Conservation (phyloP, 192 early-diverging fungal genomes). For the Backusella macrospora region DNA sequence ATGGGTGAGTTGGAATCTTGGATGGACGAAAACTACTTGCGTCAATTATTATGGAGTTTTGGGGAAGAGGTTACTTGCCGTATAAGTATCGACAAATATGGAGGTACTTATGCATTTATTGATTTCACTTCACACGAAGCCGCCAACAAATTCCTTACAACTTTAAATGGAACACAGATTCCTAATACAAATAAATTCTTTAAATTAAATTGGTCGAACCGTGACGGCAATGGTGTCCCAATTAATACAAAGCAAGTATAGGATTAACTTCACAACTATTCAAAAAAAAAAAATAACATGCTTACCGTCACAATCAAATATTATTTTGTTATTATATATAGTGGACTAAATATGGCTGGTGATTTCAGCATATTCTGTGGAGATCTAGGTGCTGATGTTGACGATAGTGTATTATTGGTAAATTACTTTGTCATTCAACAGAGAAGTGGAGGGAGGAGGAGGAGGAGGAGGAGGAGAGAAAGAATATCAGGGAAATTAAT, state of each 20-base stretch:
- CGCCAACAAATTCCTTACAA: not conserved
- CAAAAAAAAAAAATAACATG: not conserved
- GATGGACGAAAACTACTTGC: slow-evolving; percentile 26
- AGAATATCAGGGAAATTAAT: not conserved
- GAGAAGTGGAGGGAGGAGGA: not conserved
- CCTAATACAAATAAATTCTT: slow-evolving; percentile 22
- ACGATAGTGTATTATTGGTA: slow-evolving; percentile 17
- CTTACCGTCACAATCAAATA: not conserved
- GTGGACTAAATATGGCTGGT: not conserved
- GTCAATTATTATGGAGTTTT: slow-evolving; percentile 22
- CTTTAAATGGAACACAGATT: slow-evolving; percentile 8
- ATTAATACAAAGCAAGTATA: not conserved
- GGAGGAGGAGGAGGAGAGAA: not conserved
- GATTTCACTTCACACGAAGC: slow-evolving; percentile 19
- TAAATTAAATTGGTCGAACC: slow-evolving; percentile 24
- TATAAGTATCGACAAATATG: slow-evolving; percentile 24
- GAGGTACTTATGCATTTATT: slow-evolving; percentile 23
- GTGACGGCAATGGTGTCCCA: slow-evolving; percentile 17
- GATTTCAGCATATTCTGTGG: slow-evolving; percentile 26
- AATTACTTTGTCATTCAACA: not conserved
- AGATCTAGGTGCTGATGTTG: slow-evolving; percentile 17
- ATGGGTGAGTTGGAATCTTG: slow-evolving; percentile 24
- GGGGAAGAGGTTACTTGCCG: slow-evolving; percentile 24
- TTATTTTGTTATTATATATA: not conserved
- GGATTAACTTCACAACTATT: not conserved